A percentile compares a stretch with the other conserved stretches of the same genome.
Evolutionary conservation across 805 yeast genomes (phyloP).

Genomic region (Sugiyamaella marilandica): DNA sequence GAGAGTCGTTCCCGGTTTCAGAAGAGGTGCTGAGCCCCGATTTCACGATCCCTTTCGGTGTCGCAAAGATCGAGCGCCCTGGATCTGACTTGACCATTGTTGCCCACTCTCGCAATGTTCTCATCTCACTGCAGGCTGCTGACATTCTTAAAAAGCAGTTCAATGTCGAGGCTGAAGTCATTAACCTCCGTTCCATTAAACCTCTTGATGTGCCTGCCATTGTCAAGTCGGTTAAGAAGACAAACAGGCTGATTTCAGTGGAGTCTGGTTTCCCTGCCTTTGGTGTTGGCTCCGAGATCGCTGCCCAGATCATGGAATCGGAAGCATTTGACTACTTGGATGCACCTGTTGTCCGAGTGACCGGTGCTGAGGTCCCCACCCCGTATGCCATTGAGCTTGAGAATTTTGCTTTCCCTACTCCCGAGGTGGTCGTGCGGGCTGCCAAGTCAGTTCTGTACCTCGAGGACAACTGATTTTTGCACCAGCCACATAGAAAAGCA

Average conservation of each 20-base stretch:
- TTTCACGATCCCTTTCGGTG: conserved; percentile 87
- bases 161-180: conserved; percentile 87
- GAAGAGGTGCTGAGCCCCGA: conserved; percentile 88
- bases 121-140: conserved; percentile 85
- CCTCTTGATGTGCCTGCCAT: conserved; percentile 90
- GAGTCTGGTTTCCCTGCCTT: conserved; percentile 98
- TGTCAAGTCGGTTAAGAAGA: conserved; percentile 85
- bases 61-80: conserved; percentile 90
- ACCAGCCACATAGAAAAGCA: neutral
- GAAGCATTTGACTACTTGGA: conserved; percentile 98
- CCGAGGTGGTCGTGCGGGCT: conserved; percentile 80
- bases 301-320: conserved; percentile 96
- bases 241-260: conserved; percentile 91
- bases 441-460: conserved; percentile 39
- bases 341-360: conserved; percentile 97
- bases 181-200: conserved; percentile 94
- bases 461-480: conserved; percentile 24
- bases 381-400: conserved; percentile 96
- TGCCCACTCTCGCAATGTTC: conserved; percentile 88
- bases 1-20: conserved; percentile 82
- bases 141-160: conserved; percentile 74
- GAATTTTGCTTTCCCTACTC: conserved; percentile 98
- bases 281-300: conserved; percentile 97
- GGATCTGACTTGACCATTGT: conserved; percentile 89
- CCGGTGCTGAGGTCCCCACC: conserved; percentile 99